Evolutionary conservation across 148 eudicot species (phyloP).

Genomic region (Fagopyrum tataricum): DNA sequence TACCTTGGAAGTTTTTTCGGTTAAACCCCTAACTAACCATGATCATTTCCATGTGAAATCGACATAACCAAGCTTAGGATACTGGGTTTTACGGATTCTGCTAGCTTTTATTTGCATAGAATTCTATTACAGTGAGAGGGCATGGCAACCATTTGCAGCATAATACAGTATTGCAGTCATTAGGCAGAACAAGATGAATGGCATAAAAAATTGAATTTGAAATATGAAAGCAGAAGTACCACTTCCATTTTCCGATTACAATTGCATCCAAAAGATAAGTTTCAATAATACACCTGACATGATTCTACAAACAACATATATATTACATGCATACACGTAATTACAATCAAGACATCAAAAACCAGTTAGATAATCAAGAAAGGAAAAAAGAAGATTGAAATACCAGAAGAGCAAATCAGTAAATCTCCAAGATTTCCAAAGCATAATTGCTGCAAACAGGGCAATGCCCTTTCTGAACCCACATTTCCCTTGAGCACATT

Average conservation of each 20-base stretch:
- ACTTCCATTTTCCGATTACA: not conserved
- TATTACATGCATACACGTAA: not conserved
- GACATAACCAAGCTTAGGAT: too few relatives aligned
- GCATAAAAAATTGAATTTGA: not conserved
- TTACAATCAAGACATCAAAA: not conserved
- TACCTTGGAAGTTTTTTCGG: not conserved
- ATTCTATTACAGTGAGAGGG: not conserved
- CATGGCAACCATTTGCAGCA: too few relatives aligned
- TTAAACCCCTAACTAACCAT: too few relatives aligned
- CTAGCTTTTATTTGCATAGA: not conserved
- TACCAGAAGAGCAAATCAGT: slow-evolving; percentile 8
- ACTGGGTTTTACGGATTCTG: too few relatives aligned
- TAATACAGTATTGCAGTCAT: too few relatives aligned
- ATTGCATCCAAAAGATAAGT: not conserved
- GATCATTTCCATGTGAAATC: too few relatives aligned
- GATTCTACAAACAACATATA: not conserved
- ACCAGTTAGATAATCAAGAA: not conserved
- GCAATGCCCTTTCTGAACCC: slow-evolving; percentile 30
- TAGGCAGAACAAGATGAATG: not conserved
- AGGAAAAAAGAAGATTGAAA: not conserved
- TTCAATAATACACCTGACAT: not conserved
- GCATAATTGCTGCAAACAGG: slow-evolving; percentile 28
- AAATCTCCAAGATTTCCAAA: slow-evolving; percentile 28
- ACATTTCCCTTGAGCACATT: slow-evolving; percentile 27
- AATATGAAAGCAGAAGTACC: not conserved